Percentiles rank a stretch among this genome's conserved stretches.
These are phyloP conservation scores for Tulasnella sp. DNA, from an alignment of 768 basidiomycete genomes.

Conservation along the genomic window DNA sequence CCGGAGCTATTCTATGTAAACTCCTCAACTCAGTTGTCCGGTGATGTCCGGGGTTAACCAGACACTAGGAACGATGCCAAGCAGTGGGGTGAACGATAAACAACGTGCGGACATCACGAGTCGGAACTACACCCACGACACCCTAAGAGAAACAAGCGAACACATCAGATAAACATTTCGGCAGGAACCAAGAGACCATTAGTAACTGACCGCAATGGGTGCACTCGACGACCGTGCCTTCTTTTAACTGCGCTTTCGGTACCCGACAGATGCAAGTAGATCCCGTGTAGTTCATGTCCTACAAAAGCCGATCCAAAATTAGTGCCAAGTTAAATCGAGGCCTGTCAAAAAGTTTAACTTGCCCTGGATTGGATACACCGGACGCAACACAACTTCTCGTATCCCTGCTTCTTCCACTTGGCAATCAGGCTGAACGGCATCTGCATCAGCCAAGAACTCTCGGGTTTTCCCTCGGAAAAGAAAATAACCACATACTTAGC, in stretches of 20 bases:
- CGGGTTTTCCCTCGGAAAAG: too few species aligned
- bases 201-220: conserved; percentile 83
- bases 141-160: conserved; percentile 44
- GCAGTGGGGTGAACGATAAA: neutral
- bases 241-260: conserved; percentile 86
- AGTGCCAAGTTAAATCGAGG: neutral
- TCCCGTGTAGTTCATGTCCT: conserved; percentile 99
- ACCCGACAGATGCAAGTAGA: conserved; percentile 98
- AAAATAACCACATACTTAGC: conserved; percentile 79
- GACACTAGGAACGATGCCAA: neutral
- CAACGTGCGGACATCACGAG: conserved; percentile 43
- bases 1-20: neutral
- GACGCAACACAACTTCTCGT: conserved; percentile 96
- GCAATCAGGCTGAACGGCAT: conserved; percentile 72
- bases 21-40: conserved; percentile 3
- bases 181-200: neutral
- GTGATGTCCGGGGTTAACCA: neutral
- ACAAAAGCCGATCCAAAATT: neutral
- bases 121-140: conserved; percentile 91
- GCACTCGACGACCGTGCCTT: conserved; percentile 91
- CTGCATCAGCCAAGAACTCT: neutral
- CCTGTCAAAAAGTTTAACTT: conserved; percentile 27
- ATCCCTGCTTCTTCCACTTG: conserved; percentile 99
- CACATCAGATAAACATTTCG: neutral
- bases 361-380: conserved; percentile 94